Conservation (phyloP, 805 yeast species). For the Wickerhamiella shivajii region DNA sequence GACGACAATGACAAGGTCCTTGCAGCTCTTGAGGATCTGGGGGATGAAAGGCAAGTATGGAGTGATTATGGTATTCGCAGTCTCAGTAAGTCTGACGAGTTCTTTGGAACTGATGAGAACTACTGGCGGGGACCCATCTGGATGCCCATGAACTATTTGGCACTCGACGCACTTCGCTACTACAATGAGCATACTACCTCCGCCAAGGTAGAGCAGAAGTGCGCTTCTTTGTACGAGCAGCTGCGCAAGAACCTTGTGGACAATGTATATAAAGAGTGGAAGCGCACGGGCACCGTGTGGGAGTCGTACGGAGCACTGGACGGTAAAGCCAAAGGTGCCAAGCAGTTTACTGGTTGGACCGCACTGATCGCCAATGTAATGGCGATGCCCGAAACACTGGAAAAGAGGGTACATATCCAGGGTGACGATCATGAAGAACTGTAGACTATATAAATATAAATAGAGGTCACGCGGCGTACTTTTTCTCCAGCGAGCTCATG, state of each 20-base stretch:
- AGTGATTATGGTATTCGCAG: slow-evolving; percentile 68
- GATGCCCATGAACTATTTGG: slow-evolving; percentile 79
- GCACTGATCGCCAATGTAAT: slow-evolving; percentile 65
- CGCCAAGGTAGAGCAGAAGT: slow-evolving; percentile 26
- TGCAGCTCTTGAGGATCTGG: slow-evolving; percentile 40
- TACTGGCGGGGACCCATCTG: slow-evolving; percentile 95
- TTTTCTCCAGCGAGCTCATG: slow-evolving; percentile 23
- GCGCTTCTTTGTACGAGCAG: slow-evolving; percentile 37
- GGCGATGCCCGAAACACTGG: slow-evolving; percentile 52
- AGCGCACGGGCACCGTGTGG: slow-evolving; percentile 67
- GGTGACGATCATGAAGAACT: too few species aligned
- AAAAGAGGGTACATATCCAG: too few species aligned
- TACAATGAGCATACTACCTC: slow-evolving; percentile 30
- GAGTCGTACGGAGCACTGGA: slow-evolving; percentile 73
- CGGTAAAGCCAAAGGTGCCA: slow-evolving; percentile 69
- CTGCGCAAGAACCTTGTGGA: slow-evolving; percentile 53
- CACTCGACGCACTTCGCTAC: slow-evolving; percentile 50
- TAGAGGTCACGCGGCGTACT: slow-evolving; percentile 16
- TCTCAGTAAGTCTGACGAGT: slow-evolving; percentile 48
- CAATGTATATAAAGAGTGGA: slow-evolving; percentile 59
- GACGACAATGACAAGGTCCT: slow-evolving; percentile 33
- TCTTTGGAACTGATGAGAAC: slow-evolving; percentile 67
- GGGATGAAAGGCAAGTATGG: slow-evolving; percentile 66
- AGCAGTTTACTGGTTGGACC: slow-evolving; percentile 92
- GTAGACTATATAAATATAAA: neutral